Percentiles rank a stretch among this genome's conserved stretches.
phyloP scores from a whole-genome alignment of 257 asterid genomes.

The Solanum appendiculatum region DNA sequence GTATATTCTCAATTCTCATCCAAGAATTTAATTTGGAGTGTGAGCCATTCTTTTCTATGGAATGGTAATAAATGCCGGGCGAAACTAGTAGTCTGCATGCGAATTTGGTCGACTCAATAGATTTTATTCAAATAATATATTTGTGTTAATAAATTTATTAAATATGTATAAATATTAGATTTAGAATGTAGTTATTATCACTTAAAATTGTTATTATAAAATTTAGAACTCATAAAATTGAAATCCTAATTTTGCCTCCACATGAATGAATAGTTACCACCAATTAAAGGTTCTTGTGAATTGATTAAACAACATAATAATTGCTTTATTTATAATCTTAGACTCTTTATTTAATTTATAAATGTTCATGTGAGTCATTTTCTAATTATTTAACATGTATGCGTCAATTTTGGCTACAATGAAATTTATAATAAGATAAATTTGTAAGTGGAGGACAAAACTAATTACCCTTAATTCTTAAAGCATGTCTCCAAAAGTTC shows the following conservation, averaged over 20 bases:
- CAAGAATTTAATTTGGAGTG: neutral
- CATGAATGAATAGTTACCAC: neutral
- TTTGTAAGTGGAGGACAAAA: neutral
- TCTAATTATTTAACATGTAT: neutral
- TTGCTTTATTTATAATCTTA: neutral
- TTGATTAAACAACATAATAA: no score
- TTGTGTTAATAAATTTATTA: no score
- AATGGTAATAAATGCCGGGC: no score
- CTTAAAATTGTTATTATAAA: no score
- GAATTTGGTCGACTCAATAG: no score
- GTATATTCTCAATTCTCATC: neutral
- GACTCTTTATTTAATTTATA: no score
- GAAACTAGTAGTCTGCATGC: neutral
- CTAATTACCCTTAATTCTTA: neutral
- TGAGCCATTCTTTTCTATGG: neutral
- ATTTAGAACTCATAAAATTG: no score
- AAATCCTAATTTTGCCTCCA: no score
- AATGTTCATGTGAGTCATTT: neutral
- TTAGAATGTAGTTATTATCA: no score
- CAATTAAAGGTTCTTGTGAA: neutral
- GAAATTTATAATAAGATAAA: neutral
- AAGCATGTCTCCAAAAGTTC: neutral
- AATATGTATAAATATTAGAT: no score
- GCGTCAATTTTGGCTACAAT: neutral
- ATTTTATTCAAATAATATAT: no score